Evolutionary conservation across 805 yeast species (phyloP).

Genomic region (Jamesozyma piceae): DNA sequence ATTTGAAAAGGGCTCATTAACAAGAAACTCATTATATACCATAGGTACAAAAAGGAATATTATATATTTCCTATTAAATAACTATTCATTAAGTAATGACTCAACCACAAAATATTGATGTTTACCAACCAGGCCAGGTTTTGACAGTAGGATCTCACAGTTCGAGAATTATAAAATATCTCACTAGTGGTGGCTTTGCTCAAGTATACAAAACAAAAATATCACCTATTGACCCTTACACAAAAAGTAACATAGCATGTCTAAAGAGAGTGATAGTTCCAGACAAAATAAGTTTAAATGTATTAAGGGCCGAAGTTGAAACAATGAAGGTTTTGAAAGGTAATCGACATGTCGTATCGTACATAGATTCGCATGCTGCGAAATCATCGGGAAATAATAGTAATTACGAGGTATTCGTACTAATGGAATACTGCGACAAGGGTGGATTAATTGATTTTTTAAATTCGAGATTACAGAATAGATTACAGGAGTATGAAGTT

Average conservation of each 20-base stretch:
- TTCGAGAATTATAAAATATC: constrained; percentile 56
- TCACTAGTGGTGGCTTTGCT: constrained; percentile 93
- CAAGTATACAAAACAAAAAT: constrained; percentile 79
- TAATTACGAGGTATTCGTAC: constrained; percentile 62
- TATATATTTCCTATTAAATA: too few species aligned
- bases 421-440: constrained; percentile 75
- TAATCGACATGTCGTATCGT: constrained; percentile 70
- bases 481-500: constrained; percentile 60
- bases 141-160: constrained; percentile 78
- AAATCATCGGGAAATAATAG: constrained; percentile 46
- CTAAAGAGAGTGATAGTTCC: constrained; percentile 91
- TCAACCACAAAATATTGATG: constrained; percentile 1
- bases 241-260: constrained; percentile 59
- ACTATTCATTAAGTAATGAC: constrained; percentile 3
- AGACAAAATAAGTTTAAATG: constrained; percentile 70
- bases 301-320: constrained; percentile 89
- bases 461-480: constrained; percentile 60
- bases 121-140: constrained; percentile 63
- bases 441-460: constrained; percentile 73
- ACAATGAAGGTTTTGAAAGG: constrained; percentile 88
- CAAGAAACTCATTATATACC: too few species aligned
- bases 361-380: constrained; percentile 92
- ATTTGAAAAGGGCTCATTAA: too few species aligned
- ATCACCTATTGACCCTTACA: constrained; percentile 46
- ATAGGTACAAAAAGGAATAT: too few species aligned